These are phyloP conservation scores for Globisporangium spinosum DNA, from an alignment of 352 stramenopile genomes.

Conservation along the genomic window DNA sequence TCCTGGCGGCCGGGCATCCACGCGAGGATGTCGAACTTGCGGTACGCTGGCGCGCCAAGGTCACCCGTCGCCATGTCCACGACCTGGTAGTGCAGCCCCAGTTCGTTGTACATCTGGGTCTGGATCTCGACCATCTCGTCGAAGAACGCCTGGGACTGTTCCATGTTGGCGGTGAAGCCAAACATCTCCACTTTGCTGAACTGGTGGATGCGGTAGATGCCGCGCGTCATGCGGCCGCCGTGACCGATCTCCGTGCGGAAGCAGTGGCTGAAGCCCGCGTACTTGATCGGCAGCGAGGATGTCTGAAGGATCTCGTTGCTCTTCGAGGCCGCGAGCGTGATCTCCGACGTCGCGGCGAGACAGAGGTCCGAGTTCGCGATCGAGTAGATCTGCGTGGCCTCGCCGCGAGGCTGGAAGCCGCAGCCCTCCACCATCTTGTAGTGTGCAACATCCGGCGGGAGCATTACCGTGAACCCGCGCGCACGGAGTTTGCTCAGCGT, in stretches of 20 bases:
- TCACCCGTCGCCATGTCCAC: slow-evolving; percentile 85
- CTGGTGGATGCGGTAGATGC: slow-evolving; percentile 89
- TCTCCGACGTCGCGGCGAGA: slow-evolving; percentile 82
- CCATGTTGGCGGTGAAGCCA: slow-evolving; percentile 67
- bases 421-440: slow-evolving; percentile 81
- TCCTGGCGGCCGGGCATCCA: slow-evolving; percentile 82
- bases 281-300: slow-evolving; percentile 57
- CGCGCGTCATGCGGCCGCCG: slow-evolving; percentile 61
- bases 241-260: slow-evolving; percentile 87
- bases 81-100: slow-evolving; percentile 78
- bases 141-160: slow-evolving; percentile 65
- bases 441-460: slow-evolving; percentile 82
- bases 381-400: slow-evolving; percentile 87
- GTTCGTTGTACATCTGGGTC: slow-evolving; percentile 65
- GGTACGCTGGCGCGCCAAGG: slow-evolving; percentile 72
- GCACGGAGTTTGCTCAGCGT: slow-evolving; percentile 63
- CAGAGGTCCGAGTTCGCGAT: slow-evolving; percentile 82
- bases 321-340: slow-evolving; percentile 77
- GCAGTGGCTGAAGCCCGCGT: slow-evolving; percentile 83
- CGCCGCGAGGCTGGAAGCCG: slow-evolving; percentile 82
- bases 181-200: slow-evolving; percentile 92
- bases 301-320: slow-evolving; percentile 69
- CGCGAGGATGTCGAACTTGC: slow-evolving; percentile 86
- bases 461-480: slow-evolving; percentile 69
- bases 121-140: slow-evolving; percentile 81